Conservation (phyloP, 345 rosid species). For the Murraya koenigii region DNA sequence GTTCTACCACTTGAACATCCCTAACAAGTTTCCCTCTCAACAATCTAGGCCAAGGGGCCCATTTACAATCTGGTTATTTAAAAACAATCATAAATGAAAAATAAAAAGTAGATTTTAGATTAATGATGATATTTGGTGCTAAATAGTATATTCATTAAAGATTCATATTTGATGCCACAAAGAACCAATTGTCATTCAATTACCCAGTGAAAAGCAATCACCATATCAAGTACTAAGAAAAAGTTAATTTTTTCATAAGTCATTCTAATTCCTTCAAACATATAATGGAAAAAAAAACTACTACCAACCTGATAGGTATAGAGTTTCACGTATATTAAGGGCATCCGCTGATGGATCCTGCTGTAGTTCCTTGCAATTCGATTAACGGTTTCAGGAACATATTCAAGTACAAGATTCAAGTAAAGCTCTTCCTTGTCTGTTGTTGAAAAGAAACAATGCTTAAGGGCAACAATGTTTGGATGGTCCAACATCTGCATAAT, state of each 20-base stretch:
- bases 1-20: not conserved
- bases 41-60: not conserved
- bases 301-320: conserved; percentile 80
- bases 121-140: not conserved
- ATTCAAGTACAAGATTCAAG: conserved; percentile 94
- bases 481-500: conserved; percentile 92
- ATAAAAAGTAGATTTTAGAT: not conserved
- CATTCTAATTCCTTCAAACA: not conserved
- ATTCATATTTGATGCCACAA: not conserved
- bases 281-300: conserved; percentile 7
- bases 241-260: not conserved
- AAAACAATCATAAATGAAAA: not conserved
- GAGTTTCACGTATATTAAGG: conserved; percentile 89
- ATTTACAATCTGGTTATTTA: not conserved
- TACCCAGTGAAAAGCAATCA: not conserved
- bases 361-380: conserved; percentile 79
- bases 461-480: conserved; percentile 84
- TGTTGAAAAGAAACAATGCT: conserved; percentile 89
- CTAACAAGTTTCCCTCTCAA: not conserved
- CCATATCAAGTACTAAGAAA: not conserved
- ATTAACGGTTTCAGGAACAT: conserved; percentile 87
- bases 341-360: conserved; percentile 82
- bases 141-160: not conserved
- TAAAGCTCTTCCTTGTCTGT: conserved; percentile 95
- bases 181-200: not conserved